Conservation (phyloP, 2,329 filamentous ascomycete genomes). For the Talaromyces sp. region DNA sequence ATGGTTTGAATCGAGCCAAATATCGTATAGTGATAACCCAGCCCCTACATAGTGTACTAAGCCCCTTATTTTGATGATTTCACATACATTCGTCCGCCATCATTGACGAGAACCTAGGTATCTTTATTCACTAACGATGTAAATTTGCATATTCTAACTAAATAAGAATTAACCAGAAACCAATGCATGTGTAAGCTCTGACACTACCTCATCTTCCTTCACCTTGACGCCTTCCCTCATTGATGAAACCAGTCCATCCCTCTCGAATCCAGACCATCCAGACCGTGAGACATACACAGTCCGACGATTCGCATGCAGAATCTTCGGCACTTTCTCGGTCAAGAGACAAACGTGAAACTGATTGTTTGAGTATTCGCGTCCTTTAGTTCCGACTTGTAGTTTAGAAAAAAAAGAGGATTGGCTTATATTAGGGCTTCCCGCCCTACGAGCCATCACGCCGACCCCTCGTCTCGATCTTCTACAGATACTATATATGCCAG, state of each 20-base stretch:
- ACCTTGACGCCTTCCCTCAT: background rate
- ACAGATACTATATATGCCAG: background rate
- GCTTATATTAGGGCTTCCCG: background rate
- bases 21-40: background rate
- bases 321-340: constrained; percentile 1
- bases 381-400: background rate
- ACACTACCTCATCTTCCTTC: background rate
- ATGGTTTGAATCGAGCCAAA: background rate
- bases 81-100: background rate
- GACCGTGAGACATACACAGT: background rate
- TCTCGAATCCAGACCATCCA: background rate
- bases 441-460: background rate
- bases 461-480: background rate
- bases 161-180: background rate
- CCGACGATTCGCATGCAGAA: background rate
- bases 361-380: background rate
- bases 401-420: background rate
- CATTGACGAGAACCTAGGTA: background rate
- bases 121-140: background rate
- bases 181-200: background rate
- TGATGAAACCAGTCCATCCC: background rate
- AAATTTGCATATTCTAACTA: background rate
- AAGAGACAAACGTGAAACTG: background rate
- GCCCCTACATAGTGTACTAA: background rate
- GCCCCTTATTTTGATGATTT: background rate